A percentile compares a stretch with the other conserved stretches of the same genome.
phyloP scores from a whole-genome alignment of 345 rosid genomes.

The Cardamine occulta region DNA sequence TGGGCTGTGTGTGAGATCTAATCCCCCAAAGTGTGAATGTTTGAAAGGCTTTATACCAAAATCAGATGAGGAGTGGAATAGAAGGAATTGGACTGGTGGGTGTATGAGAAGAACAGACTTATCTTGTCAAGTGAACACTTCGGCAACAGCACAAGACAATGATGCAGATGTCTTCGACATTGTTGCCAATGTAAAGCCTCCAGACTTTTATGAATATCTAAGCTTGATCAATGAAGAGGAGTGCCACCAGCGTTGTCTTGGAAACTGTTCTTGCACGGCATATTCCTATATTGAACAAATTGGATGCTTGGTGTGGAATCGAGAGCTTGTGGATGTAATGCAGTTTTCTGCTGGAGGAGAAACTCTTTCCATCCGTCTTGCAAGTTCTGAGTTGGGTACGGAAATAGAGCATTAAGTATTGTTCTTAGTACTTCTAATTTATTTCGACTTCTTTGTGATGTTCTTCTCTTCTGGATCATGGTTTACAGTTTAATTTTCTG shows the following conservation, averaged over 20 bases:
- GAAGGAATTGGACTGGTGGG: slow-evolving; percentile 40
- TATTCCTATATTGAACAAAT: slow-evolving; percentile 34
- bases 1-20: slow-evolving; percentile 40
- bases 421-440: neutral
- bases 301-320: slow-evolving; percentile 44
- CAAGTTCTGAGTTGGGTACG: slow-evolving; percentile 44
- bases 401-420: slow-evolving; percentile 4
- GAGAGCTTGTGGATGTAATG: slow-evolving; percentile 38
- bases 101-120: slow-evolving; percentile 36
- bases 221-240: slow-evolving; percentile 31
- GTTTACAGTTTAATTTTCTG: slow-evolving; percentile 22
- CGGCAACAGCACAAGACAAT: slow-evolving; percentile 21
- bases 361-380: slow-evolving; percentile 36
- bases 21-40: slow-evolving; percentile 41
- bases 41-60: slow-evolving; percentile 47
- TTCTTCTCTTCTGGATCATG: slow-evolving; percentile 15
- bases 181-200: slow-evolving; percentile 39
- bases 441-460: neutral
- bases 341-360: slow-evolving; percentile 39
- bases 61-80: slow-evolving; percentile 44
- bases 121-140: slow-evolving; percentile 35
- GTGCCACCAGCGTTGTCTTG: slow-evolving; percentile 34
- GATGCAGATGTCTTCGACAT: slow-evolving; percentile 34
- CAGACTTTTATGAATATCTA: slow-evolving; percentile 42
- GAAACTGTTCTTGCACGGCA: slow-evolving; percentile 45